Percentiles rank a stretch among this genome's conserved stretches.
These are phyloP conservation scores for Tolypocladium inflatum DNA, from an alignment of 2,329 filamentous ascomycete genomes.

Conservation along the genomic window DNA sequence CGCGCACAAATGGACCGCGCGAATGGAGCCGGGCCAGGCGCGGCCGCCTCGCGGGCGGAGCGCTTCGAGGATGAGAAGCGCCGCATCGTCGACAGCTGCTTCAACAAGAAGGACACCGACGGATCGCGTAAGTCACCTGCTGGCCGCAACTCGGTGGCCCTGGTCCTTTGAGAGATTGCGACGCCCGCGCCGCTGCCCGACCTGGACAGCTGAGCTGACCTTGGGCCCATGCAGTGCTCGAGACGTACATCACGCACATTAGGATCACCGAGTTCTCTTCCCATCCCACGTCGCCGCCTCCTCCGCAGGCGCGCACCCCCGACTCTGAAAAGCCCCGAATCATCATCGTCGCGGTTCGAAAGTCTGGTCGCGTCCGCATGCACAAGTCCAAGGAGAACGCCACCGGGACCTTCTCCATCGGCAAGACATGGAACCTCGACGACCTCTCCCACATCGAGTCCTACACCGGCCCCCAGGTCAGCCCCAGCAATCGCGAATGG, in stretches of 20 bases:
- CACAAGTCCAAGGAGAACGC: slow-evolving; percentile 95
- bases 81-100: slow-evolving; percentile 91
- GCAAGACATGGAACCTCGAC: slow-evolving; percentile 96
- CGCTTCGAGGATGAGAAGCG: slow-evolving; percentile 94
- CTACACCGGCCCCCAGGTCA: slow-evolving; percentile 53
- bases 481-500: slow-evolving; percentile 59
- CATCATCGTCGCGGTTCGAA: slow-evolving; percentile 88
- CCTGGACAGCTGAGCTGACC: slow-evolving; percentile 6
- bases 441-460: slow-evolving; percentile 79
- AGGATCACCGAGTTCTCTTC: slow-evolving; percentile 78
- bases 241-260: slow-evolving; percentile 98
- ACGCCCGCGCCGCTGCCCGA: not conserved
- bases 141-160: not conserved
- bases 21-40: slow-evolving; percentile 25
- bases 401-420: slow-evolving; percentile 91
- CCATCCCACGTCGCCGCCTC: slow-evolving; percentile 75
- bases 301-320: slow-evolving; percentile 60
- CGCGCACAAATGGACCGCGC: slow-evolving; percentile 26
- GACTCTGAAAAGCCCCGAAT: slow-evolving; percentile 79
- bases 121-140: slow-evolving; percentile 61
- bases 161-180: not conserved
- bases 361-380: slow-evolving; percentile 84
- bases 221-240: slow-evolving; percentile 29
- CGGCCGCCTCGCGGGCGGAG: slow-evolving; percentile 50
- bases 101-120: slow-evolving; percentile 79